Evolutionary conservation across 2,329 filamentous ascomycete species (phyloP).

Genomic region (Geosmithia morbida): DNA sequence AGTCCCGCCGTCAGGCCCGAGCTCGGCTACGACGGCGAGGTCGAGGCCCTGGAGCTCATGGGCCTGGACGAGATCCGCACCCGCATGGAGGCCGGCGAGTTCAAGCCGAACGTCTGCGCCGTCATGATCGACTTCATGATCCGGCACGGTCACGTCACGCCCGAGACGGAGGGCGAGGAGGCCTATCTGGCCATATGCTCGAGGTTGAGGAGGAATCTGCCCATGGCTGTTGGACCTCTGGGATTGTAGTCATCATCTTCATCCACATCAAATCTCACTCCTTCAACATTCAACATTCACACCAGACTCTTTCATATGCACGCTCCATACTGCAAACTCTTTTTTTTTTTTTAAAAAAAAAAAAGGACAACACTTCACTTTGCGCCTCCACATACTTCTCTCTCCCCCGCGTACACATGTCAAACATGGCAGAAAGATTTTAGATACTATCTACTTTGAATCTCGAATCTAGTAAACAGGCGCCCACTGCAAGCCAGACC

Average conservation of each 20-base stretch:
- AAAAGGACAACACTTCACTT: too few species aligned
- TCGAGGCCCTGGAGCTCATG: conserved; percentile 60
- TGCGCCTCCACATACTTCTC: too few species aligned
- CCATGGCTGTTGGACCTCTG: conserved; percentile 14
- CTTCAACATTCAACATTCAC: too few species aligned
- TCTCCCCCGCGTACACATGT: too few species aligned
- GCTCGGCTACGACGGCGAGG: conserved; percentile 48
- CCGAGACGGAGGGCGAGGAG: conserved; percentile 53
- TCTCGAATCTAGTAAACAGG: not conserved
- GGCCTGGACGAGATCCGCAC: conserved; percentile 41
- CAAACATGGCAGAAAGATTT: not conserved
- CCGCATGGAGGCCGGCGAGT: conserved; percentile 52
- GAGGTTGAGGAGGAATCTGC: conserved; percentile 27
- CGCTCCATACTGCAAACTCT: too few species aligned
- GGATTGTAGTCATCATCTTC: not conserved
- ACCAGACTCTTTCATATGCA: too few species aligned
- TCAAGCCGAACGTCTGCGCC: conserved; percentile 73
- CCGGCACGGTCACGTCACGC: conserved; percentile 60
- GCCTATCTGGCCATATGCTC: conserved; percentile 55
- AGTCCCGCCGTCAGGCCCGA: not conserved
- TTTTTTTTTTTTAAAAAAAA: too few species aligned
- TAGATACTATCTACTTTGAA: not conserved
- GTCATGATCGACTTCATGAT: conserved; percentile 75
- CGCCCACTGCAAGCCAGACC: not conserved
- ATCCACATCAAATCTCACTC: too few species aligned